These are phyloP conservation scores for Candida berthetii DNA, from an alignment of 805 yeast species.

Conservation along the genomic window DNA sequence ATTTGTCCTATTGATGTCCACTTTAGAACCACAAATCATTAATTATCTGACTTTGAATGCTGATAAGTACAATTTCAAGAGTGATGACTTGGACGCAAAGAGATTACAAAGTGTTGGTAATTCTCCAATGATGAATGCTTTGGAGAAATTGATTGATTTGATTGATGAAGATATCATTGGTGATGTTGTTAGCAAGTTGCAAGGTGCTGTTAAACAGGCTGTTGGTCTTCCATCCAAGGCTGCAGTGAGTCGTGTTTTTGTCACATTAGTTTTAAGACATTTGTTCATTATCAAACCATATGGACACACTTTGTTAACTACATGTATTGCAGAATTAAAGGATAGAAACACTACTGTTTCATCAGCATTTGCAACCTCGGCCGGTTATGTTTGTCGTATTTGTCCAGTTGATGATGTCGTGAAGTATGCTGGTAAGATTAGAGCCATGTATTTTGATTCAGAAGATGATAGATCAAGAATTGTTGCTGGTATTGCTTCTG, in stretches of 20 bases:
- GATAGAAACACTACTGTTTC: conserved; percentile 73
- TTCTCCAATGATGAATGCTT: conserved; percentile 86
- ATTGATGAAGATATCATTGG: conserved; percentile 37
- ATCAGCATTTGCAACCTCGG: conserved; percentile 69
- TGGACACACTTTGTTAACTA: conserved; percentile 57
- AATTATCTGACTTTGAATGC: conserved; percentile 87
- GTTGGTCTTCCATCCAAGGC: conserved; percentile 92
- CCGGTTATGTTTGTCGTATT: conserved; percentile 71
- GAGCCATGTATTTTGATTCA: conserved; percentile 52
- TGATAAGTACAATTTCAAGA: conserved; percentile 71
- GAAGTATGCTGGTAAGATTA: conserved; percentile 46
- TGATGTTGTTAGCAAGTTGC: conserved; percentile 40
- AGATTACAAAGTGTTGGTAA: conserved; percentile 66
- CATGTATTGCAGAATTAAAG: conserved; percentile 50
- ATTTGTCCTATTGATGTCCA: conserved; percentile 67
- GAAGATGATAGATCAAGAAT: conserved; percentile 39
- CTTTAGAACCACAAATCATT: conserved; percentile 85
- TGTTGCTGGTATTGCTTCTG: conserved; percentile 56
- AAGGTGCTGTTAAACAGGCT: conserved; percentile 53
- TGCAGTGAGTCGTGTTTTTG: conserved; percentile 71
- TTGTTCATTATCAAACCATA: conserved; percentile 36
- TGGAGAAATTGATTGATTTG: conserved; percentile 62
- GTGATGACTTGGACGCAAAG: conserved; percentile 69
- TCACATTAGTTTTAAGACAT: conserved; percentile 55
- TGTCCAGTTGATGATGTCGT: conserved; percentile 46